These are phyloP conservation scores for Xylaria arbuscula DNA, from an alignment of 2,329 filamentous ascomycete species.

Conservation along the genomic window DNA sequence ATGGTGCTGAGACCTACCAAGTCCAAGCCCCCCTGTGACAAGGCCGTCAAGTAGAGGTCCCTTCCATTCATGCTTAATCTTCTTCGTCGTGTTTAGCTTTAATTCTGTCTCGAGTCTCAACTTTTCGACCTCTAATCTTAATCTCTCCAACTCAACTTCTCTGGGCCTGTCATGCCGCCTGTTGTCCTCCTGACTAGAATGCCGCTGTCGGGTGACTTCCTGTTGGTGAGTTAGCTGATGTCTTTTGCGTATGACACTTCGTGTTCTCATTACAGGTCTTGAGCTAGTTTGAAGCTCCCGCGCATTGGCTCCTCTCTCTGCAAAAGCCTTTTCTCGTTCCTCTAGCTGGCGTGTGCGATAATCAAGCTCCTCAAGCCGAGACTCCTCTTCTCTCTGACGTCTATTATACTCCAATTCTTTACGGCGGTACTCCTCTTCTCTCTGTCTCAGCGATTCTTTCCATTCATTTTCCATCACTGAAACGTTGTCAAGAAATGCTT, in stretches of 20 bases:
- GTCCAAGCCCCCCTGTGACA: constrained; percentile 13
- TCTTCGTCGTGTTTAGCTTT: constrained; percentile 17
- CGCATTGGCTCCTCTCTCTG: background rate
- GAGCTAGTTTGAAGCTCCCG: background rate
- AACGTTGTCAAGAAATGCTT: constrained; percentile 4
- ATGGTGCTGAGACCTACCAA: background rate
- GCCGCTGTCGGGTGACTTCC: background rate
- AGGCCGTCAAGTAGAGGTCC: constrained; percentile 6
- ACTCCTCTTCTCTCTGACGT: background rate
- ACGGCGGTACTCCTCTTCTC: constrained; percentile 16
- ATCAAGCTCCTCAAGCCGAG: background rate
- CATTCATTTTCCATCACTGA: constrained; percentile 26
- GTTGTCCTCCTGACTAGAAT: background rate
- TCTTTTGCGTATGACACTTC: background rate
- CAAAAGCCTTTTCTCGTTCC: background rate
- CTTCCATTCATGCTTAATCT: constrained; percentile 21
- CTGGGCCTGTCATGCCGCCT: background rate
- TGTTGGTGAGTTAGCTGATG: background rate
- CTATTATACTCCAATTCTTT: constrained; percentile 18
- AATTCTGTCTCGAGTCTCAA: constrained; percentile 7
- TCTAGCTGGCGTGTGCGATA: background rate
- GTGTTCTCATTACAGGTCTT: background rate
- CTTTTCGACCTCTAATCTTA: constrained; percentile 20
- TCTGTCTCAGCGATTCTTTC: constrained; percentile 5
- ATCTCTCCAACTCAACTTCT: background rate